Evolutionary conservation across 2,329 filamentous ascomycete genomes (phyloP), one percentile per base, ranked within the genome.

Genomic region (Beauveria brongniartii): DNA sequence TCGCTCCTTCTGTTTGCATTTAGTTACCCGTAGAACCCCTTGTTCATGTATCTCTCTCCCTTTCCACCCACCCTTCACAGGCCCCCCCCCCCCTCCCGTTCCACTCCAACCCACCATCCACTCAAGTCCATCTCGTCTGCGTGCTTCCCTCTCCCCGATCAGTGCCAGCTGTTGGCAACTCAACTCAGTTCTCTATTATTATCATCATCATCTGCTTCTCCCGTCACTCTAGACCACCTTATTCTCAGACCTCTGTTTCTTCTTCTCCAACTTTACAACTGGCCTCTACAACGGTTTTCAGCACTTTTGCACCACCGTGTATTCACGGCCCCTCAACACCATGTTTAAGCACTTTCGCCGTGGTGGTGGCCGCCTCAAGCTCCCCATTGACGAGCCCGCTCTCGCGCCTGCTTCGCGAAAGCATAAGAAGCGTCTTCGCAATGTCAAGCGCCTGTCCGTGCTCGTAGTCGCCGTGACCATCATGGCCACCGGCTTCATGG

Each of bases 331-430:
- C n/a, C 10, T 9, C n/a, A 26, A 22, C 30, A 37, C 57, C 40
- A 59, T 59, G 57, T 59, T 59, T 47, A 52, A 54, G 37, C 57
- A 59, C 28, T 59, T 59, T 53, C 48, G 57, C 47, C 57, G 57
- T 46, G 57, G 57, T 26, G 26, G 57, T 9, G 48, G 57, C 40
- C 57, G 57, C 40, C 28, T 59, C 28, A 41, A 24, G 40, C 57
- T 59, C 6, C 57, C 57, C 22, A 46, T 59, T n/a, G 57, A 59
- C 50, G 57, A 59, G 26, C 48, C 57, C n/a, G 48, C 48, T 20
- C 57, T 53, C 5, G 40, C 41, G 7, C 20, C 40, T 7, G 41
- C 48, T 26, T 40, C 44, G 22, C 57, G 48, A 20, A 59, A 59
- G 57, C 48, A 59, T 34, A 59, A 59, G 30, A 59, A 53, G 48